Evolutionary conservation across 345 rosid species (phyloP).

Genomic region (Corchorus capsularis): DNA sequence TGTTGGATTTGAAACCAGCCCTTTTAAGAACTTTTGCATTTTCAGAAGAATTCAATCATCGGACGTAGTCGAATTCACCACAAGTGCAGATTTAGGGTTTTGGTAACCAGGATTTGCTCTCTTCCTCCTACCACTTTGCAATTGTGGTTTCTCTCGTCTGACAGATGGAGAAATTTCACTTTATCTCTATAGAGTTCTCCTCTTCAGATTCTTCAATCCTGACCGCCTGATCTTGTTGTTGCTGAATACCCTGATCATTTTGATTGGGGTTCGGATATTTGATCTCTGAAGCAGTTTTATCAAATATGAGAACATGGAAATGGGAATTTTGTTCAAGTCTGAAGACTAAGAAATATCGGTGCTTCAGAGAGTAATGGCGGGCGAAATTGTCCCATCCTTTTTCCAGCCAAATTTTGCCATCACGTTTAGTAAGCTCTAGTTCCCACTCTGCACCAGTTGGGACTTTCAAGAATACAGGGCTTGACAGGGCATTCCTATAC

Average conservation of each 20-base stretch:
- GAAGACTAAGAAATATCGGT: conserved; percentile 29
- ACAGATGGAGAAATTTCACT: not conserved
- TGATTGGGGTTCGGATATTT: conserved; percentile 16
- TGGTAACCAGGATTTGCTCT: not conserved
- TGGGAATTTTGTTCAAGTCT: not conserved
- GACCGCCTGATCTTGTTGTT: not conserved
- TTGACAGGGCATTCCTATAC: conserved; percentile 23
- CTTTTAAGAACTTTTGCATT: conserved; percentile 20
- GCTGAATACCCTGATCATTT: not conserved
- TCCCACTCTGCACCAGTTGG: conserved; percentile 34
- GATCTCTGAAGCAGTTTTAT: conserved; percentile 26
- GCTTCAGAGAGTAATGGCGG: conserved; percentile 20
- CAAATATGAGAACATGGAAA: not conserved
- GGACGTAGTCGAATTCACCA: not conserved
- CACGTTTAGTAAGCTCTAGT: conserved; percentile 22
- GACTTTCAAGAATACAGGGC: conserved; percentile 15
- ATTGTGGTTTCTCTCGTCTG: not conserved
- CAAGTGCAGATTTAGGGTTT: too few species aligned
- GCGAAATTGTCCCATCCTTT: conserved; percentile 36
- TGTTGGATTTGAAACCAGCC: conserved; percentile 27
- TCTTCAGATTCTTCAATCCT: conserved; percentile 11
- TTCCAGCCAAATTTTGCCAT: conserved; percentile 25
- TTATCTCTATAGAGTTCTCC: not conserved
- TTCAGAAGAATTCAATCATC: not conserved
- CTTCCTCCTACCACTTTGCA: not conserved